phyloP scores from a whole-genome alignment of 352 stramenopile genomes.

The Phytophthora agathidicida region DNA sequence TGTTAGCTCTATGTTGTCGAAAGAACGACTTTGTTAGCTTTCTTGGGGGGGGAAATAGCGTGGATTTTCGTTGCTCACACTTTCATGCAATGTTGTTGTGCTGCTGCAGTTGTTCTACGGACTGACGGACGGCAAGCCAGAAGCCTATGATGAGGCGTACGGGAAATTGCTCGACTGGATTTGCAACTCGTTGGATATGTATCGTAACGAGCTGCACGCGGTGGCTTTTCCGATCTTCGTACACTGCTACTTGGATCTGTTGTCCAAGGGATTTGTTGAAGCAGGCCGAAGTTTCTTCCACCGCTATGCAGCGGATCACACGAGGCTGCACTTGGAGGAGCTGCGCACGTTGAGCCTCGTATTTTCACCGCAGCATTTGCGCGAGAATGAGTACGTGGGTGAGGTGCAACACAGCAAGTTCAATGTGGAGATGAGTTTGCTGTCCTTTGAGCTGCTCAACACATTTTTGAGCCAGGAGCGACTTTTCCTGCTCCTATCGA shows the following conservation, averaged over 20 bases:
- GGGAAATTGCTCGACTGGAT: slow-evolving; percentile 80
- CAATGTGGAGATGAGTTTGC: slow-evolving; percentile 80
- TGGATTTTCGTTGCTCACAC: slow-evolving; percentile 15
- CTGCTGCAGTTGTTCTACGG: slow-evolving; percentile 72
- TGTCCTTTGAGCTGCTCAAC: slow-evolving; percentile 86
- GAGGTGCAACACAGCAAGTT: slow-evolving; percentile 86
- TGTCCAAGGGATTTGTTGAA: slow-evolving; percentile 66
- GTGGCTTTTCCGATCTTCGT: slow-evolving; percentile 84
- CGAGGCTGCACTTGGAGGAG: slow-evolving; percentile 72
- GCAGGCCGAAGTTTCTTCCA: slow-evolving; percentile 65
- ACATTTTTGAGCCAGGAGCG: slow-evolving; percentile 78
- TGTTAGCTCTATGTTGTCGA: background rate
- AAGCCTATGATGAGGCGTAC: slow-evolving; percentile 75
- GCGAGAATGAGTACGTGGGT: slow-evolving; percentile 76
- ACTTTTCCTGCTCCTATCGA: slow-evolving; percentile 76
- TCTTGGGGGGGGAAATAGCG: background rate
- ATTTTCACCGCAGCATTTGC: slow-evolving; percentile 66
- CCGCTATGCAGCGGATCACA: slow-evolving; percentile 64
- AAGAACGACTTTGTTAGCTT: slow-evolving; percentile 6
- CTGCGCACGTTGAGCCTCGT: slow-evolving; percentile 69
- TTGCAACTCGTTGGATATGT: slow-evolving; percentile 87
- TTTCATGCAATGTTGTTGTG: slow-evolving; percentile 20
- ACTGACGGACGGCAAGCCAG: slow-evolving; percentile 60
- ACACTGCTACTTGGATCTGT: slow-evolving; percentile 81
- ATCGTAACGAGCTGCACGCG: slow-evolving; percentile 83